phyloP scores from a whole-genome alignment of 768 basidiomycete species.

The Phaffia tasmanica region DNA sequence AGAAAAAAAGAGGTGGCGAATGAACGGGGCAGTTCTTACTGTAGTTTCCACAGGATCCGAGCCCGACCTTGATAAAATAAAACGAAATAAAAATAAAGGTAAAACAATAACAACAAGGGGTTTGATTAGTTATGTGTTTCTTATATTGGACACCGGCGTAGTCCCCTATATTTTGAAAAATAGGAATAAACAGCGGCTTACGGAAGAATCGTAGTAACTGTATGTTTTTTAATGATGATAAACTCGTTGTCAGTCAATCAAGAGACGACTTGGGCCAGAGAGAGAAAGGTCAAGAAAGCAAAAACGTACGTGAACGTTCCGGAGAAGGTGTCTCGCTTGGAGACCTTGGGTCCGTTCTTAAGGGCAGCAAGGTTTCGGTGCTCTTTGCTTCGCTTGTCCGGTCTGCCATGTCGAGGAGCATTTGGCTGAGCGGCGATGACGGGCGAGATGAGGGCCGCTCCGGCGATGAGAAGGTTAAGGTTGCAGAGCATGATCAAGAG shows the following conservation, averaged over 20 bases:
- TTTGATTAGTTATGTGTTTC: neutral
- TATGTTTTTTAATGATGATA: too few species aligned
- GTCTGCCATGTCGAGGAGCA: too few species aligned
- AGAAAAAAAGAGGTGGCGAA: neutral
- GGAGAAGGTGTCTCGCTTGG: neutral
- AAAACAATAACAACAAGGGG: neutral
- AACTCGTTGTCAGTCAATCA: too few species aligned
- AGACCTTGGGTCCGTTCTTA: neutral
- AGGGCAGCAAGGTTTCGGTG: neutral
- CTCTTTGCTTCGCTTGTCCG: neutral
- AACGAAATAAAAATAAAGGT: neutral
- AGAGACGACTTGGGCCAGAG: neutral
- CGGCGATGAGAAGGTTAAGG: neutral
- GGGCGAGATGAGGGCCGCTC: conserved; percentile 4
- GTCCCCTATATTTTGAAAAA: neutral
- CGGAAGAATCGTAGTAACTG: too few species aligned
- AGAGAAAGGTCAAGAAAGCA: neutral
- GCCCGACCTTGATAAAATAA: neutral
- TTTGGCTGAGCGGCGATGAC: neutral
- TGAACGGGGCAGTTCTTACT: too few species aligned
- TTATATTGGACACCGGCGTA: neutral
- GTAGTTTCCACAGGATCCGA: too few species aligned
- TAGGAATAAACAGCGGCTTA: neutral
- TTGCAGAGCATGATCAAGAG: too few species aligned
- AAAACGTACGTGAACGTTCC: neutral